phyloP scores from a whole-genome alignment of 2,329 filamentous ascomycete species.

The Cryphonectria naterciae region DNA sequence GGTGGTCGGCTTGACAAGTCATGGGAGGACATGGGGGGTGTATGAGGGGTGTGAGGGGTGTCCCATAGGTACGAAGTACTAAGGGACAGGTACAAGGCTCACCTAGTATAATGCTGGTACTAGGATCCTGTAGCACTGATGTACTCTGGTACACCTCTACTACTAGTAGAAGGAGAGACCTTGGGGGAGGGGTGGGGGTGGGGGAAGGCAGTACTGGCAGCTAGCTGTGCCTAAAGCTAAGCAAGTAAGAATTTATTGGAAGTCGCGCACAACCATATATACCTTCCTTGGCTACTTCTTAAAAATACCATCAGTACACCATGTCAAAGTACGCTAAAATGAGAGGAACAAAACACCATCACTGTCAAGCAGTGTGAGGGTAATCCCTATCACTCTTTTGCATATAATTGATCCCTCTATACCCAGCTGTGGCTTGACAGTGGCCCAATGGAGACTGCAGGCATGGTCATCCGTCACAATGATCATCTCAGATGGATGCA shows the following conservation, averaged over 20 bases:
- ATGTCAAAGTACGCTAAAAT: too few relatives aligned
- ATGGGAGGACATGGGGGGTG: background rate
- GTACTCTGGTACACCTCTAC: background rate
- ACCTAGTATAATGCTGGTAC: background rate
- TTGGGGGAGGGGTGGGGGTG: too few relatives aligned
- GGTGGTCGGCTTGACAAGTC: background rate
- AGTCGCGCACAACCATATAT: background rate
- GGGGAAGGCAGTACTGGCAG: too few relatives aligned
- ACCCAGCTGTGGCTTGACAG: background rate
- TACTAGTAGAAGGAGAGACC: too few relatives aligned
- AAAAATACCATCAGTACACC: too few relatives aligned
- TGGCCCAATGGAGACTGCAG: background rate
- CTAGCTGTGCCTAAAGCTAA: too few relatives aligned
- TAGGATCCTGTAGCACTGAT: background rate
- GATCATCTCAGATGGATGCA: background rate
- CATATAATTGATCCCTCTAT: background rate
- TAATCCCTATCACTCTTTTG: background rate
- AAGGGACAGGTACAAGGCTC: background rate
- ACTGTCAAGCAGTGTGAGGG: background rate
- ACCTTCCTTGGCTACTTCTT: too few relatives aligned
- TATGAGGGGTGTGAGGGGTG: background rate
- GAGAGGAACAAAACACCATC: background rate
- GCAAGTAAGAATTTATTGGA: too few relatives aligned
- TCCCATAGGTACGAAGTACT: background rate
- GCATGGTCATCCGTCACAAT: background rate